Evolutionary conservation across 139 green algal species (phyloP), one percentile per base, ranked within the genome.

Genomic region (Micromonas commoda): DNA sequence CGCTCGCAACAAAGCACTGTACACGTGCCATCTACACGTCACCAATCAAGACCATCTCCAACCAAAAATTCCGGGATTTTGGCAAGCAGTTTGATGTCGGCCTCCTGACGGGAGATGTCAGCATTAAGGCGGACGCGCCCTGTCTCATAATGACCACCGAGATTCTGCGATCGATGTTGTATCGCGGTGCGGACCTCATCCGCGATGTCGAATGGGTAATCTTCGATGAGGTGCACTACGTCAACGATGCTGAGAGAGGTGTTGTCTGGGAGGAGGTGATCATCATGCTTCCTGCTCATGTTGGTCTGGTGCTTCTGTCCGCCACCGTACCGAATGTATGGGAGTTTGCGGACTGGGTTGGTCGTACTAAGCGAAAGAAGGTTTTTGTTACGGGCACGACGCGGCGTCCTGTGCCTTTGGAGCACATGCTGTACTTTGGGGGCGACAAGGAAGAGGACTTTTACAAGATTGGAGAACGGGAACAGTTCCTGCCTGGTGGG

Each of bases 61-160:
- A 99, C 85, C 95, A 99, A 80, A 99, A 99, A 86, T 99, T 97
- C 84, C 73, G 95, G 0, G 95, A 99, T 84, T 97, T 99, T 80
- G 86, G 37, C 1, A 38, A 32, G 38, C 37, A 69, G 4, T 87
- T 84, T 60, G 83, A 87, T 51, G 82, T 87, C 31, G 94, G 94
- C 23, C 82, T 98, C 73, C 87, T 98, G 65, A 98, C 94, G 0
- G 94, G 94, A 24, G 94, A 98, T 75, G 91, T 96, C 23, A 91
- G 90, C 72, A 93, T 99, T 81, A 88, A 88, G 45, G 91, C 94
- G 5, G 89, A 96, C 67, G 83, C 89, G 0, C 71, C 89, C 6
- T 97, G 91, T 85, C 88, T 99, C 23, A 97, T 99, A 83, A 96
- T 98, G 91, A 98, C 94, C 21, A 98, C 95, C 21, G 95, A 99